phyloP scores from a whole-genome alignment of 1,139 yeast genomes.

The Diutina ranongensis region DNA sequence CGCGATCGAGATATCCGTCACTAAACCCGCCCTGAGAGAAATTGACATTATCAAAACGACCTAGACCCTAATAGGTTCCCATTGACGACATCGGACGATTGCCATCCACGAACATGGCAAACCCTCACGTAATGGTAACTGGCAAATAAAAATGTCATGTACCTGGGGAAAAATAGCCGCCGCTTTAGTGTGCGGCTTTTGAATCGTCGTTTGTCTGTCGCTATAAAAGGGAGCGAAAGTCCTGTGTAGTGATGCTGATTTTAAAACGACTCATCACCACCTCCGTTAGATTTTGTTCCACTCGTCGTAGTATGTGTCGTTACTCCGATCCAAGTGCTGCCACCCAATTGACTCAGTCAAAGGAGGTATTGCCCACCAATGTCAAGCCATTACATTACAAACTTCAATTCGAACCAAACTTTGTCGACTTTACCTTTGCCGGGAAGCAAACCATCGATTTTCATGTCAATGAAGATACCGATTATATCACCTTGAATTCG shows the following conservation, averaged over 20 bases:
- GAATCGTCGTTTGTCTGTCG: background rate
- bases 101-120: no score
- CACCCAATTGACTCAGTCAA: conserved; percentile 13
- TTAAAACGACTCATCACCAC: background rate
- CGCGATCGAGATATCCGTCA: no score
- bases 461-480: conserved; percentile 44
- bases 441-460: conserved; percentile 60
- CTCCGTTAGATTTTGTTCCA: background rate
- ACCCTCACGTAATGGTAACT: no score
- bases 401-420: conserved; percentile 61
- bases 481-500: conserved; percentile 44
- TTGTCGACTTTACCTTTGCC: conserved; percentile 55
- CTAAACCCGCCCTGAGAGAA: no score
- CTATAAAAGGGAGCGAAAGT: background rate
- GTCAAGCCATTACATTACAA: conserved; percentile 67
- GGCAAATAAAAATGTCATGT: no score
- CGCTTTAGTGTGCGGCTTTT: background rate
- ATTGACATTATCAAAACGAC: no score
- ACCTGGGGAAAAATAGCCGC: no score
- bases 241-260: background rate
- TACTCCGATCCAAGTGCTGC: conserved; percentile 1
- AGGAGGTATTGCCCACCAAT: conserved; percentile 63
- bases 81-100: no score
- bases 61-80: no score
- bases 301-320: conserved; percentile 5